phyloP scores from a whole-genome alignment of 495 filamentous ascomycete genomes.

The Xylaria cubensis region DNA sequence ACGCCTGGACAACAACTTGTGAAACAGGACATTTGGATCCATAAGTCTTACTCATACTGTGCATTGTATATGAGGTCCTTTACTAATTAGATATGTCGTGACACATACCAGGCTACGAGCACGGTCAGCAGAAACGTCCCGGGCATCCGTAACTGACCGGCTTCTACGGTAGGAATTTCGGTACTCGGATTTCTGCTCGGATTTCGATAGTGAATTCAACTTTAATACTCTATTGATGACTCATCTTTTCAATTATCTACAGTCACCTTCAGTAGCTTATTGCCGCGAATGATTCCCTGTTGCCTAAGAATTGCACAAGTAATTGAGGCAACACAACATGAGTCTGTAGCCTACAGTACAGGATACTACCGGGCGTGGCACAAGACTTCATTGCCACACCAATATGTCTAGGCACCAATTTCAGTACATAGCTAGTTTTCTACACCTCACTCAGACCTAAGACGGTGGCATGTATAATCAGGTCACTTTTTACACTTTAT shows the following conservation, averaged over 20 bases:
- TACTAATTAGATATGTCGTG: not conserved
- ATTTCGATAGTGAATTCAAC: not conserved
- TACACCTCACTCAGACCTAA: not conserved
- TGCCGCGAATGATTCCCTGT: not conserved
- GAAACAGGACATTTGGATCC: not conserved
- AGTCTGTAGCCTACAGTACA: not conserved
- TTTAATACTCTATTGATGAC: not conserved
- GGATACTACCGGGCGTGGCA: not conserved
- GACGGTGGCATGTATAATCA: not conserved
- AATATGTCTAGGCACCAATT: not conserved
- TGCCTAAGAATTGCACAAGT: not conserved
- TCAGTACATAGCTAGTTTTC: not conserved
- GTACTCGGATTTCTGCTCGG: not conserved
- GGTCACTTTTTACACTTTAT: not conserved
- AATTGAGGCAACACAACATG: conserved; percentile 5
- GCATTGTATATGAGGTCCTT: conserved; percentile 19
- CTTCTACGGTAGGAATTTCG: not conserved
- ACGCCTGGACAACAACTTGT: not conserved
- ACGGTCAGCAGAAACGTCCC: not conserved
- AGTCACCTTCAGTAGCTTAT: not conserved
- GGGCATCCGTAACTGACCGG: not conserved
- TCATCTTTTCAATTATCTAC: not conserved
- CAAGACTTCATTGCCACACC: not conserved
- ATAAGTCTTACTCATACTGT: conserved; percentile 10
- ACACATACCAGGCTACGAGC: not conserved